Base-by-base conservation (phyloP, 257 asterid genomes). In the Forsythia suspensa region DNA sequence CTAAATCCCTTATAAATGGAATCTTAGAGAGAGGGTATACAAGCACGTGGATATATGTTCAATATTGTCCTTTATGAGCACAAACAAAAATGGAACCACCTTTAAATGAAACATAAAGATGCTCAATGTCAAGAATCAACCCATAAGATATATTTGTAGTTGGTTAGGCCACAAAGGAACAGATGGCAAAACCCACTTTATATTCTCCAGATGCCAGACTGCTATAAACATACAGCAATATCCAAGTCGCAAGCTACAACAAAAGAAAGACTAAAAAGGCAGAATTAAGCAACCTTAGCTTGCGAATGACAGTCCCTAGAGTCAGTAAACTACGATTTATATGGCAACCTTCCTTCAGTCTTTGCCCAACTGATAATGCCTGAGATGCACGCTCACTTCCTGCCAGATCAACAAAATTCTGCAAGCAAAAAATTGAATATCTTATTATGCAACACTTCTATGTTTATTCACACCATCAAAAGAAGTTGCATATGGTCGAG, bases 321-420 rank as follows among this genome's bases (percentile, higher is more conserved):
- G 98, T 94, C 76, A 96, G 85, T 82, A 96, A 91, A 89, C 99
- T 96, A 78, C 99, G 99, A 80, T 96, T 96, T 78, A 96, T 96
- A 84, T 96, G 98, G 90, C 98, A 96, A 67, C 99, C 99, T 84
- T 96, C 99, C 88, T 96, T 96, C 83, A 96, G 91, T 87, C 99
- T 87, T 81, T 94, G 97, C 76, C 99, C 98, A 69, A 84, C 97
- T 65, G 99, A 94, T 85, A 90, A 81, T 41, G 98, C 90, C 88
- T 94, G 98, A 89, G 98, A 91, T 84, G 98, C 99, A 69, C 99
- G 95, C 87, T 96, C 99, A 79, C 99, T 96, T 67, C 99, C 99
- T 46, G 99, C 99, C 79, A 96, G 86, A 86, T 96, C 99, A 86
- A 96, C 99, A 89, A 94, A 94, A 84, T 96, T 96, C 99, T 96